Conservation (phyloP, 2,329 filamentous ascomycete species). For the Neofusicoccum sp. region DNA sequence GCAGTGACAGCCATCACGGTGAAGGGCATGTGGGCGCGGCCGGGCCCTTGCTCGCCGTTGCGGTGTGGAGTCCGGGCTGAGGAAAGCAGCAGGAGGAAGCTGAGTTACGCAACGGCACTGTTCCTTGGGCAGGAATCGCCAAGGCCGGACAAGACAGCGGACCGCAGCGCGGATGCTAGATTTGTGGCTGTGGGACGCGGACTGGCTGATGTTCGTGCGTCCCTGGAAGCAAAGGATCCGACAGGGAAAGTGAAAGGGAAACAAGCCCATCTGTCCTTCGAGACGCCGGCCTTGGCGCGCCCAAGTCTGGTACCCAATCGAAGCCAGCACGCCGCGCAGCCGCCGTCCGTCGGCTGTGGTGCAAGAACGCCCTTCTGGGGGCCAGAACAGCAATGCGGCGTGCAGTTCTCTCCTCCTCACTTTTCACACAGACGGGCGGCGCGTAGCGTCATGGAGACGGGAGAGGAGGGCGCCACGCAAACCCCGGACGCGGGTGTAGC, state of each 20-base stretch:
- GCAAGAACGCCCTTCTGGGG: background rate
- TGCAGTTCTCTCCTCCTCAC: background rate
- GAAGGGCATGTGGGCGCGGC: background rate
- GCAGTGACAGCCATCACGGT: background rate
- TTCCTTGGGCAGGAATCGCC: constrained; percentile 15
- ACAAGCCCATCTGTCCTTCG: background rate
- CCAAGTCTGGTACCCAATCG: background rate
- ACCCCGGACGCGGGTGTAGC: background rate
- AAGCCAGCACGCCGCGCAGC: background rate
- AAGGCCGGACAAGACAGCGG: constrained; percentile 18
- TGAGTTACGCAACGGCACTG: constrained; percentile 10
- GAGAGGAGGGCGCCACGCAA: background rate
- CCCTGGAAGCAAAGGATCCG: background rate
- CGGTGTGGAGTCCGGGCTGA: background rate
- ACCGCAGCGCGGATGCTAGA: constrained; percentile 17
- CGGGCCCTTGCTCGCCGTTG: background rate
- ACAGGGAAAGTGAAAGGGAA: background rate
- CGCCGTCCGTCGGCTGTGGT: background rate
- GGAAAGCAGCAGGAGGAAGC: background rate
- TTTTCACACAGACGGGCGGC: background rate
- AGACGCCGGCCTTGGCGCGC: background rate
- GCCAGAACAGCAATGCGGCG: background rate
- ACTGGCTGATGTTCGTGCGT: constrained; percentile 10
- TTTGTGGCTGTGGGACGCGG: constrained; percentile 16
- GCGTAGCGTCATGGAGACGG: background rate